phyloP scores from a whole-genome alignment of 495 filamentous ascomycete species.

The Penicillium flavigenum region DNA sequence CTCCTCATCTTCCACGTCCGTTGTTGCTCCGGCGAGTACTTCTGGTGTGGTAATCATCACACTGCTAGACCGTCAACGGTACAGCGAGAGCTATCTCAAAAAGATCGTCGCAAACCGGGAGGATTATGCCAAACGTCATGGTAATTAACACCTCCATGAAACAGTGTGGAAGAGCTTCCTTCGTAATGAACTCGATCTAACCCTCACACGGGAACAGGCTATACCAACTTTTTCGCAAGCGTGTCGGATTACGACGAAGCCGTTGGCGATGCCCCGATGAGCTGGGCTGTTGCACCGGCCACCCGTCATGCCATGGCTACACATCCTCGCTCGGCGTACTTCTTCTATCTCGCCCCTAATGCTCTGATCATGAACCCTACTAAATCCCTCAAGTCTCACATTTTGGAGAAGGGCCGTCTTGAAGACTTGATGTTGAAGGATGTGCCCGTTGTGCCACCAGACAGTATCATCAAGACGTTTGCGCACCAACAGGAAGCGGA shows the following conservation, averaged over 20 bases:
- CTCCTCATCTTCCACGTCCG: slow-evolving; percentile 33
- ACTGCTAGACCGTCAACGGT: slow-evolving; percentile 62
- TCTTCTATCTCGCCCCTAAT: slow-evolving; percentile 83
- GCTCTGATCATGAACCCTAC: slow-evolving; percentile 88
- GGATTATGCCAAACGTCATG: slow-evolving; percentile 85
- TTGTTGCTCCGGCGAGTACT: slow-evolving; percentile 60
- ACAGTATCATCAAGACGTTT: slow-evolving; percentile 96
- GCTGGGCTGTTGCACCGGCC: slow-evolving; percentile 83
- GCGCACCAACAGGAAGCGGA: slow-evolving; percentile 70
- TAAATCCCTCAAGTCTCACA: slow-evolving; percentile 63
- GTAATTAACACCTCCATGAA: slow-evolving; percentile 49
- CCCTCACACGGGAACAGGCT: slow-evolving; percentile 55
- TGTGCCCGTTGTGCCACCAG: slow-evolving; percentile 84
- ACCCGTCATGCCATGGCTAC: slow-evolving; percentile 83
- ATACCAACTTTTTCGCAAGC: slow-evolving; percentile 79
- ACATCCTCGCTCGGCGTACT: slow-evolving; percentile 68
- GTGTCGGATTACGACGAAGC: slow-evolving; percentile 63
- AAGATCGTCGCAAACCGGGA: slow-evolving; percentile 78
- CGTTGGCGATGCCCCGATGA: slow-evolving; percentile 61
- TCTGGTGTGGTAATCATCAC: slow-evolving; percentile 86
- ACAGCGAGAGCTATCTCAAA: slow-evolving; percentile 62
- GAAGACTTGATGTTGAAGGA: slow-evolving; percentile 83
- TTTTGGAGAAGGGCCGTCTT: slow-evolving; percentile 65
- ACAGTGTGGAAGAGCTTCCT: not conserved
- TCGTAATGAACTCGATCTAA: not conserved